phyloP scores from a whole-genome alignment of 164 flowering plant species.

The Vitis amurensis region DNA sequence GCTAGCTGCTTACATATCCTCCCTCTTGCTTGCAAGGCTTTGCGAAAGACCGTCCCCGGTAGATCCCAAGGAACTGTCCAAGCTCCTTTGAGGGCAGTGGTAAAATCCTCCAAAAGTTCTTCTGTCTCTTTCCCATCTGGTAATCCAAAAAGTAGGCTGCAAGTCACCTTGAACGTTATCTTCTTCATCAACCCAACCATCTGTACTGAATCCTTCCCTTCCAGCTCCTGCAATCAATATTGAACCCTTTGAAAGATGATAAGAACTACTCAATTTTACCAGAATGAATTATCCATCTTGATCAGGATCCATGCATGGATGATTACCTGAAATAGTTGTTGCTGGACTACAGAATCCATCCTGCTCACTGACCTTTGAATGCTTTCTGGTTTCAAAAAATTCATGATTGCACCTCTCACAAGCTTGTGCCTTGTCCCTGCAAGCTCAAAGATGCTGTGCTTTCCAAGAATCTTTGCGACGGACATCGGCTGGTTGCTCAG shows the following conservation, averaged over 20 bases:
- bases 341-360: constrained; percentile 10
- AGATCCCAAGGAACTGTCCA: constrained; percentile 26
- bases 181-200: constrained; percentile 21
- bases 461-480: constrained; percentile 6
- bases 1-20: constrained; percentile 17
- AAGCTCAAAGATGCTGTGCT: constrained; percentile 19
- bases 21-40: constrained; percentile 21
- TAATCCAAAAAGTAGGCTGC: constrained; percentile 27
- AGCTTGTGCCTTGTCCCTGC: constrained; percentile 21
- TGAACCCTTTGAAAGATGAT: neutral
- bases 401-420: constrained; percentile 12
- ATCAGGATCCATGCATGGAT: neutral
- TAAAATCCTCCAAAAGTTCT: constrained; percentile 22
- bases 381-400: constrained; percentile 23
- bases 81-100: constrained; percentile 14
- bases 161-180: constrained; percentile 25
- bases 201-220: constrained; percentile 14
- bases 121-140: constrained; percentile 23
- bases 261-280: neutral
- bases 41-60: constrained; percentile 22
- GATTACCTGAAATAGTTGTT: no score
- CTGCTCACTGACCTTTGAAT: constrained; percentile 5
- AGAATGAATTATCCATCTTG: neutral
- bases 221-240: constrained; percentile 14
- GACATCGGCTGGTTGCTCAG: constrained; percentile 15